Percentiles rank a stretch among this genome's conserved stretches.
phyloP scores from a whole-genome alignment of 441 rosid species.

The Syzygium malaccense region DNA sequence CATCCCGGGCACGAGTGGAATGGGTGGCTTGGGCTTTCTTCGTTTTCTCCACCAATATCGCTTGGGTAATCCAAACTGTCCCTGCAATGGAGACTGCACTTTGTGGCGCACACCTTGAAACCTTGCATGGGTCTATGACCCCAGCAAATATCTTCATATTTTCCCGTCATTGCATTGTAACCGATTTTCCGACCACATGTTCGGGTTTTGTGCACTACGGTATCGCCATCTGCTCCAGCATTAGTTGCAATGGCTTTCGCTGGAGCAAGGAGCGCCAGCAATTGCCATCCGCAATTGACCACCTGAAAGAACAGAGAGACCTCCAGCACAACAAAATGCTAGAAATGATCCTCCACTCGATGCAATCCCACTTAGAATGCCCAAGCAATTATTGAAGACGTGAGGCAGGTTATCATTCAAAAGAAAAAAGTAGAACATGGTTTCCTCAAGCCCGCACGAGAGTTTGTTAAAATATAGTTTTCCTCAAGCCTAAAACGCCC shows the following conservation, averaged over 20 bases:
- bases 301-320: background rate
- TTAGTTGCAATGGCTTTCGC: slow-evolving; percentile 59
- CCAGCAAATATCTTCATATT: slow-evolving; percentile 71
- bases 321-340: background rate
- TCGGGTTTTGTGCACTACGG: slow-evolving; percentile 66
- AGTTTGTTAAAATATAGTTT: background rate
- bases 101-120: slow-evolving; percentile 70
- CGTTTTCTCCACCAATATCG: slow-evolving; percentile 53
- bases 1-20: slow-evolving; percentile 64
- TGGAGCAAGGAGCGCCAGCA: slow-evolving; percentile 71
- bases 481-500: background rate
- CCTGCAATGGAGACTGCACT: slow-evolving; percentile 78
- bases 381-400: background rate
- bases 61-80: slow-evolving; percentile 67
- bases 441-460: background rate
- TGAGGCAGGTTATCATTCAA: background rate
- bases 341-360: background rate
- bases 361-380: background rate
- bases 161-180: slow-evolving; percentile 66
- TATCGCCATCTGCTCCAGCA: slow-evolving; percentile 65
- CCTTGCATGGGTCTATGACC: slow-evolving; percentile 67
- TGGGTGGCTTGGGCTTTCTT: slow-evolving; percentile 44
- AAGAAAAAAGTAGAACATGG: background rate
- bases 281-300: background rate
- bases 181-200: slow-evolving; percentile 50